Conservation (phyloP, 1,284 basidiomycete genomes). For the Paramarasmius palmivorus region DNA sequence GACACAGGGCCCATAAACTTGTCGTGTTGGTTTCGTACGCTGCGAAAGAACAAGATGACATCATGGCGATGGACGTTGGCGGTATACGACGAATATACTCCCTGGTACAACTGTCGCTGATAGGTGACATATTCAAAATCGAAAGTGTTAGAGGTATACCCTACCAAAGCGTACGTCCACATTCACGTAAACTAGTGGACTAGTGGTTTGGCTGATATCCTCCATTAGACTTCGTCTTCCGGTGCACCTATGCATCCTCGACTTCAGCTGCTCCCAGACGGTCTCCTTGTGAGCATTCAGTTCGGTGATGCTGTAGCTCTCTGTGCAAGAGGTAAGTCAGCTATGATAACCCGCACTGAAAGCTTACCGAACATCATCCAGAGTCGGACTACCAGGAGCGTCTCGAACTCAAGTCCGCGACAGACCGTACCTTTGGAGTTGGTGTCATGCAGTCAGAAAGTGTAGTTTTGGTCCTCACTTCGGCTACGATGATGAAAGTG, state of each 20-base stretch:
- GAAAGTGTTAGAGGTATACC: conserved; percentile 58
- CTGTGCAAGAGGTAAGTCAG: conserved; percentile 58
- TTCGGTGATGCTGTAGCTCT: conserved; percentile 79
- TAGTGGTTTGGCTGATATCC: conserved; percentile 4
- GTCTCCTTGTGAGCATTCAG: conserved; percentile 59
- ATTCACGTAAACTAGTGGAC: conserved; percentile 2
- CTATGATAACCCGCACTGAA: not conserved
- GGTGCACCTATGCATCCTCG: conserved; percentile 71
- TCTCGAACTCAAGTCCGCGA: conserved; percentile 66
- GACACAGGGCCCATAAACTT: conserved; percentile 47
- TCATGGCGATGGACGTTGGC: conserved; percentile 41
- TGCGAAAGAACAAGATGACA: conserved; percentile 47
- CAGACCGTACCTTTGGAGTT: conserved; percentile 70
- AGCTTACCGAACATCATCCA: conserved; percentile 26
- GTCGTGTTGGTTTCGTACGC: conserved; percentile 70
- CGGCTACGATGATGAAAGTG: conserved; percentile 67
- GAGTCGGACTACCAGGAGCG: conserved; percentile 73
- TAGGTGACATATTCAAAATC: conserved; percentile 44
- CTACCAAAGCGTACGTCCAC: conserved; percentile 65
- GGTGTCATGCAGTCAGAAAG: conserved; percentile 53
- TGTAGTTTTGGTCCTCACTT: conserved; percentile 62
- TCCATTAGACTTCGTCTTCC: conserved; percentile 60
- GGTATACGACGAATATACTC: conserved; percentile 63
- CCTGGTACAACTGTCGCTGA: conserved; percentile 48
- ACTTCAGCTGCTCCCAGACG: conserved; percentile 57